Percentiles rank a stretch among this genome's conserved stretches.
These are phyloP conservation scores for Citrullus colocynthis DNA, from an alignment of 306 rosid genomes.

Conservation along the genomic window DNA sequence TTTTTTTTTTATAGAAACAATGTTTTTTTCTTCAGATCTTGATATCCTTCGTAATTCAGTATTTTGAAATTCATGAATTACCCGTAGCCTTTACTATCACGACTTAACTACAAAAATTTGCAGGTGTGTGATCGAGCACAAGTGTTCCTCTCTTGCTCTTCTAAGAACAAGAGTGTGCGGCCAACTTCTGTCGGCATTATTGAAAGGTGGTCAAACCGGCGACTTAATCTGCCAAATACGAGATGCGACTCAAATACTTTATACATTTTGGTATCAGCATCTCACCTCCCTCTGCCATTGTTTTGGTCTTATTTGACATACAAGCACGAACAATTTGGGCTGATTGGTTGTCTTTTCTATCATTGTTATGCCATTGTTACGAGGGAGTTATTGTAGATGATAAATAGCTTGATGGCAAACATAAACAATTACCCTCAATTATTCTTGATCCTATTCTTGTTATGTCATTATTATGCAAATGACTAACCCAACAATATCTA, in stretches of 20 bases:
- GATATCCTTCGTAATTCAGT: neutral
- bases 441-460: neutral
- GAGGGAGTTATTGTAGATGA: neutral
- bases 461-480: neutral
- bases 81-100: neutral
- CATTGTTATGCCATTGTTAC: neutral
- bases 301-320: neutral
- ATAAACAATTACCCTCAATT: neutral
- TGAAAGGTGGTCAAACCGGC: conserved; percentile 56
- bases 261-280: conserved; percentile 48
- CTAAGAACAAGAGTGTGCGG: conserved; percentile 26
- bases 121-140: conserved; percentile 98
- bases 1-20: neutral
- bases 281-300: neutral
- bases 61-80: neutral
- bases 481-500: neutral
- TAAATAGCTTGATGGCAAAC: neutral
- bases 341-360: neutral
- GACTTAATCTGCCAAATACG: conserved; percentile 44
- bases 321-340: neutral
- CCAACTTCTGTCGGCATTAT: conserved; percentile 63
- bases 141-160: conserved; percentile 57
- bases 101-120: conserved; percentile 5
- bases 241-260: conserved; percentile 43
- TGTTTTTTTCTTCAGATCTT: neutral